phyloP scores from a whole-genome alignment of 441 rosid species.

The Corymbia calophylla region DNA sequence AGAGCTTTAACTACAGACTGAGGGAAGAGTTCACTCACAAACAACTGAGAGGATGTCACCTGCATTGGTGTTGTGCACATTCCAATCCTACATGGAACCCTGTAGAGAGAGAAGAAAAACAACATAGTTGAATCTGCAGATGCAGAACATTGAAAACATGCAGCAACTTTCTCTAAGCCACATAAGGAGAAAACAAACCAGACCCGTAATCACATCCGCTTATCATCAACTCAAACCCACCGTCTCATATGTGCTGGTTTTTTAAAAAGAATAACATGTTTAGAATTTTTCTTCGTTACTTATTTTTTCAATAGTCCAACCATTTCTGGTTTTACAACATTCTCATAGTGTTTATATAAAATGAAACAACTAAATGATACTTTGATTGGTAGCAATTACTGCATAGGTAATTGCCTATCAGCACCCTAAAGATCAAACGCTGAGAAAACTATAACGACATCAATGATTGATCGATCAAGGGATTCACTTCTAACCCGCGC shows the following conservation, averaged over 20 bases:
- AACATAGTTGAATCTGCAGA: background rate
- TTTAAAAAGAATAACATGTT: background rate
- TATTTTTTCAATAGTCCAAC: background rate
- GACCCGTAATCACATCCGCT: background rate
- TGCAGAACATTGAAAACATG: background rate
- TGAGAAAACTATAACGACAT: background rate
- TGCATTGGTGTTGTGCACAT: conserved; percentile 62
- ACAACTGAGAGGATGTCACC: conserved; percentile 50
- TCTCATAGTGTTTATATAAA: background rate
- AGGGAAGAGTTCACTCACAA: conserved; percentile 51
- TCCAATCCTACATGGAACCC: conserved; percentile 66
- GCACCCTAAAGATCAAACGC: background rate
- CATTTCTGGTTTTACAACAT: background rate
- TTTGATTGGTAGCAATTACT: background rate
- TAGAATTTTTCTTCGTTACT: background rate
- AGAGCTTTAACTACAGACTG: conserved; percentile 39
- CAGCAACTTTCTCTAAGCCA: background rate
- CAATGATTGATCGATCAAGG: background rate
- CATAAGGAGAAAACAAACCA: background rate
- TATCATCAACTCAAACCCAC: background rate
- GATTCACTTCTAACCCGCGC: background rate
- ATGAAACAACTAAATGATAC: background rate
- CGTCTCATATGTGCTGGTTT: background rate
- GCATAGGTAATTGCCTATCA: background rate
- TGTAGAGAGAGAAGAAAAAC: conserved; percentile 5